Conservation (phyloP, 2,329 filamentous ascomycete species). For the Aspergillus arachidicola region DNA sequence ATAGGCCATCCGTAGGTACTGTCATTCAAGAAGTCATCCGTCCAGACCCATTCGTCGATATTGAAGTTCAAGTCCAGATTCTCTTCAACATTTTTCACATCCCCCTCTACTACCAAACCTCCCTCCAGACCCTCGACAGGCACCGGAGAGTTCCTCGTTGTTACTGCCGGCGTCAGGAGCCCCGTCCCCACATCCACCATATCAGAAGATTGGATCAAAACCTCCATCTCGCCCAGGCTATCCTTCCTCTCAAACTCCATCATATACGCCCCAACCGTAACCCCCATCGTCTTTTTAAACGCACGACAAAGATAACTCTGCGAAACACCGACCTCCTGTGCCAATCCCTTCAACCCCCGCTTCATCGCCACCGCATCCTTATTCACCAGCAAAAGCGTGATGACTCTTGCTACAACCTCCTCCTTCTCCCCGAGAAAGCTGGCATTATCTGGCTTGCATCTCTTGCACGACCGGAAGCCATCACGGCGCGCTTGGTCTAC, state of each 20-base stretch:
- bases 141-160: too few relatives aligned
- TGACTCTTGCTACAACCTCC: neutral
- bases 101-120: too few relatives aligned
- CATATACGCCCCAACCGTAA: conserved; percentile 49
- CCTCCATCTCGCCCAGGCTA: too few relatives aligned
- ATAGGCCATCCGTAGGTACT: too few relatives aligned
- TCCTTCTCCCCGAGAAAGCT: conserved; percentile 14
- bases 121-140: too few relatives aligned
- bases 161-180: too few relatives aligned
- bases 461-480: conserved; percentile 61
- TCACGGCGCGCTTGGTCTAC: conserved; percentile 48
- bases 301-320: conserved; percentile 62
- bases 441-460: conserved; percentile 53
- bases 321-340: conserved; percentile 55
- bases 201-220: too few relatives aligned
- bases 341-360: conserved; percentile 51
- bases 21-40: too few relatives aligned
- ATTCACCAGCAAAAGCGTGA: neutral
- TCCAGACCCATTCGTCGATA: too few relatives aligned
- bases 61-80: too few relatives aligned
- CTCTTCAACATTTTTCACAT: too few relatives aligned
- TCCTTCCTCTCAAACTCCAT: conserved; percentile 7
- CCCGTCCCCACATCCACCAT: too few relatives aligned
- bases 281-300: conserved; percentile 58
- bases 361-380: conserved; percentile 8